Conservation (phyloP, 371 early-diverging fungal species). For the Chytridium lagenaria region DNA sequence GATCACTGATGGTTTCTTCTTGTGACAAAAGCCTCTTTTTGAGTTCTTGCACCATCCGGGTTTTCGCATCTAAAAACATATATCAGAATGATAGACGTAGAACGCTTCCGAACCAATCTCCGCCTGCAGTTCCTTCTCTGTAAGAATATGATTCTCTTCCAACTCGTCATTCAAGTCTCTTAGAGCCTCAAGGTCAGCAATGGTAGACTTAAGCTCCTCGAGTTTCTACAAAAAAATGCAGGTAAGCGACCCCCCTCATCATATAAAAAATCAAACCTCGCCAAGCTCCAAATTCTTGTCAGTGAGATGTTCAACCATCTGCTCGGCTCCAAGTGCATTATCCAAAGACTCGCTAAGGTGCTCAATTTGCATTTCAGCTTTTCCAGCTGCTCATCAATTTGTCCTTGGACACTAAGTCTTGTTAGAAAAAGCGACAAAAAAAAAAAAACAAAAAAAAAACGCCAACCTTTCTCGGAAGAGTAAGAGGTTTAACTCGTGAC, state of each 20-base stretch:
- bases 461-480: slow-evolving; percentile 58
- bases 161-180: slow-evolving; percentile 90
- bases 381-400: slow-evolving; percentile 62
- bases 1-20: slow-evolving; percentile 84
- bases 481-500: slow-evolving; percentile 69
- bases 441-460: slow-evolving; percentile 8
- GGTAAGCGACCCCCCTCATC: neutral
- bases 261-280: too few species aligned
- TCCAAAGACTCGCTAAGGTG: slow-evolving; percentile 84
- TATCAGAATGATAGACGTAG: neutral
- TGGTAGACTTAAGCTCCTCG: slow-evolving; percentile 75
- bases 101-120: slow-evolving; percentile 66
- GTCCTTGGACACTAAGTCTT: slow-evolving; percentile 58
- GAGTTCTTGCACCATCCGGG: slow-evolving; percentile 69
- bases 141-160: slow-evolving; percentile 87
- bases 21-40: slow-evolving; percentile 63
- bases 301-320: slow-evolving; percentile 77
- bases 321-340: slow-evolving; percentile 80
- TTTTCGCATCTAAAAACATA: slow-evolving; percentile 53
- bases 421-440: neutral
- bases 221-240: slow-evolving; percentile 49
- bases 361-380: slow-evolving; percentile 75
- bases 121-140: slow-evolving; percentile 80
- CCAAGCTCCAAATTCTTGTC: slow-evolving; percentile 78
- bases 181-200: slow-evolving; percentile 91